phyloP scores from a whole-genome alignment of 768 basidiomycete genomes.

The Termitomyces sp. region DNA sequence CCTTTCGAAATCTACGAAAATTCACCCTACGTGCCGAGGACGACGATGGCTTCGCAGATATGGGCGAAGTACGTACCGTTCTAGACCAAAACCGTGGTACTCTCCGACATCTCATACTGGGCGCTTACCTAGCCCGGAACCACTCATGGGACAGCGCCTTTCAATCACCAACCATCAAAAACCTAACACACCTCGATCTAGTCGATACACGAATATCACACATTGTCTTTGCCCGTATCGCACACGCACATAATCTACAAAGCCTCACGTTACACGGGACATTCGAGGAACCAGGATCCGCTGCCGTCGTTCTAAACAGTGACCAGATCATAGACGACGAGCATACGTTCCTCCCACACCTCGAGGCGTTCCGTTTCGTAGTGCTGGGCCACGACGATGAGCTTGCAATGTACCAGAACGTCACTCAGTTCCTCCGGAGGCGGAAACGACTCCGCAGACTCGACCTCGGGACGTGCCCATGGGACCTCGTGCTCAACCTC shows the following conservation, averaged over 20 bases:
- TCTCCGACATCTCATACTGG: constrained; percentile 57
- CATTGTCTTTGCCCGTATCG: constrained; percentile 55
- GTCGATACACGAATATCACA: constrained; percentile 67
- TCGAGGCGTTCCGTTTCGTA: constrained; percentile 58
- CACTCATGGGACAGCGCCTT: constrained; percentile 68
- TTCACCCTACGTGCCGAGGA: constrained; percentile 68
- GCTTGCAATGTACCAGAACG: constrained; percentile 41
- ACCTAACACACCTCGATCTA: constrained; percentile 64
- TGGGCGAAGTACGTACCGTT: constrained; percentile 60
- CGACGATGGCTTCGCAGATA: constrained; percentile 65
- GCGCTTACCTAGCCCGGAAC: constrained; percentile 59
- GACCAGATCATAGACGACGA: constrained; percentile 54
- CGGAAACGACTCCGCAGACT: constrained; percentile 45
- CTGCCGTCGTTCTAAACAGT: constrained; percentile 53
- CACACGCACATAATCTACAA: constrained; percentile 54
- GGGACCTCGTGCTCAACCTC: constrained; percentile 49
- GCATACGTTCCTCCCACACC: constrained; percentile 58
- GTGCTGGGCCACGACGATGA: constrained; percentile 62
- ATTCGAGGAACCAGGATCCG: constrained; percentile 52
- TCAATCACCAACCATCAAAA: constrained; percentile 55
- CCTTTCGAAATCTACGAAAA: constrained; percentile 52
- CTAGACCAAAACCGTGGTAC: constrained; percentile 54
- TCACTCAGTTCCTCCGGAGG: constrained; percentile 46
- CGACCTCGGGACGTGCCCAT: constrained; percentile 62
- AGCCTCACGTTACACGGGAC: constrained; percentile 63